Evolutionary conservation across 306 rosid species (phyloP).

Genomic region (Cucurbita pepo): DNA sequence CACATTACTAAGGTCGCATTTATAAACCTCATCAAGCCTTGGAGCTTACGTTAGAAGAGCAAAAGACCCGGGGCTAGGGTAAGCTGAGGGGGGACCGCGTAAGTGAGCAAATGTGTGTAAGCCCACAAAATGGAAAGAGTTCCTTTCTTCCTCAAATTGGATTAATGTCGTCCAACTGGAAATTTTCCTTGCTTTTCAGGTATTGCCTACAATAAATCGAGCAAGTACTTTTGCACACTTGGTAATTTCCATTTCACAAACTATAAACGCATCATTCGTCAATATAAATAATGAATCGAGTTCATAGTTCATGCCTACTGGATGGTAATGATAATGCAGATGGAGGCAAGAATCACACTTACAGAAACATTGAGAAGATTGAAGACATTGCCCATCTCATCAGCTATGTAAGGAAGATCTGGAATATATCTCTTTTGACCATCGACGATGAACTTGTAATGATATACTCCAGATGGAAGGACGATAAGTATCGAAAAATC

Average conservation of each 20-base stretch:
- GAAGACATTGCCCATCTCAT: constrained; percentile 61
- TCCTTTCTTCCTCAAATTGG: too few species aligned
- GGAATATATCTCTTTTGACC: constrained; percentile 64
- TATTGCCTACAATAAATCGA: not conserved
- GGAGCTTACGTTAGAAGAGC: not conserved
- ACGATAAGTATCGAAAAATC: constrained; percentile 59
- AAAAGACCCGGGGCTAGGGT: not conserved
- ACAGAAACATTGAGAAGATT: constrained; percentile 81
- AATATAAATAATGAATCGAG: not conserved
- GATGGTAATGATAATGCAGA: not conserved
- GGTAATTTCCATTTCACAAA: not conserved
- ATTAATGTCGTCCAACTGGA: too few species aligned
- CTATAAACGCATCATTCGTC: not conserved
- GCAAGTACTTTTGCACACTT: not conserved
- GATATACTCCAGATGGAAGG: constrained; percentile 70
- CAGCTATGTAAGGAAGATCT: constrained; percentile 58
- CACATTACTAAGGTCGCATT: not conserved
- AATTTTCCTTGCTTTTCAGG: not conserved
- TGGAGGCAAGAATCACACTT: constrained; percentile 11
- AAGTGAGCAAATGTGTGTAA: too few species aligned
- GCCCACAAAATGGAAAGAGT: too few species aligned
- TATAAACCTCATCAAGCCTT: not conserved
- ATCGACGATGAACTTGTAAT: constrained; percentile 75
- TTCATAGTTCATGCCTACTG: constrained; percentile 6
- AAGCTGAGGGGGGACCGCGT: not conserved